Evolutionary conservation across 2,329 filamentous ascomycete genomes (phyloP).

Genomic region (Colletotrichum zoysiae): DNA sequence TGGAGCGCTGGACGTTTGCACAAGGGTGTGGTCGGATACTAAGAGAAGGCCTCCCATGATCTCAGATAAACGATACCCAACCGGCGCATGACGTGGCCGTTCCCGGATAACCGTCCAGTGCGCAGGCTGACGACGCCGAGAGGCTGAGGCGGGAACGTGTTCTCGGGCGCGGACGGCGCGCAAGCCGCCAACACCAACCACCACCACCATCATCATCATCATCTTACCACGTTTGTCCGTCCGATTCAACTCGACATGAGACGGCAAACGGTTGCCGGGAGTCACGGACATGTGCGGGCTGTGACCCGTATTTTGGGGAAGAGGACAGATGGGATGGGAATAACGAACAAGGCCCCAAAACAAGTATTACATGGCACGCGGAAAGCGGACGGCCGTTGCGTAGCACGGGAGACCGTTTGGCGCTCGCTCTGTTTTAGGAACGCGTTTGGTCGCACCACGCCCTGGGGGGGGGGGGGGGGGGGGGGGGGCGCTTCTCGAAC

Average conservation of each 20-base stretch:
- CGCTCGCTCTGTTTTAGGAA: slow-evolving; percentile 20
- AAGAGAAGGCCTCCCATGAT: background rate
- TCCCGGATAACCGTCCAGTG: background rate
- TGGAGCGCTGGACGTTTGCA: background rate
- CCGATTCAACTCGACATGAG: background rate
- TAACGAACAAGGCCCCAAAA: background rate
- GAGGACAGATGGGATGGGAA: background rate
- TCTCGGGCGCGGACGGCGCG: too few relatives aligned
- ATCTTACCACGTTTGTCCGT: background rate
- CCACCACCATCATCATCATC: too few relatives aligned
- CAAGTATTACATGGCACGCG: background rate
- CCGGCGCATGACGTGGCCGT: background rate
- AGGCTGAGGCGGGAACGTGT: background rate
- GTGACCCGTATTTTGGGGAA: background rate
- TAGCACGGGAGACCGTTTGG: background rate
- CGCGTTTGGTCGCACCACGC: background rate
- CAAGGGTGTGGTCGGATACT: background rate
- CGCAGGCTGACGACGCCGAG: slow-evolving; percentile 8
- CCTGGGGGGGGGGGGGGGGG: too few relatives aligned
- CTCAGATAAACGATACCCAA: background rate
- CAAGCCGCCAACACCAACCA: too few relatives aligned
- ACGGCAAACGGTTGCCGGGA: background rate
- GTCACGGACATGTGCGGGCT: background rate
- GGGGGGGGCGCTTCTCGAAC: background rate
- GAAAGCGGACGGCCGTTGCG: background rate